These are phyloP conservation scores for Chionographis japonica DNA, from an alignment of 106 monocot species.

Conservation along the genomic window DNA sequence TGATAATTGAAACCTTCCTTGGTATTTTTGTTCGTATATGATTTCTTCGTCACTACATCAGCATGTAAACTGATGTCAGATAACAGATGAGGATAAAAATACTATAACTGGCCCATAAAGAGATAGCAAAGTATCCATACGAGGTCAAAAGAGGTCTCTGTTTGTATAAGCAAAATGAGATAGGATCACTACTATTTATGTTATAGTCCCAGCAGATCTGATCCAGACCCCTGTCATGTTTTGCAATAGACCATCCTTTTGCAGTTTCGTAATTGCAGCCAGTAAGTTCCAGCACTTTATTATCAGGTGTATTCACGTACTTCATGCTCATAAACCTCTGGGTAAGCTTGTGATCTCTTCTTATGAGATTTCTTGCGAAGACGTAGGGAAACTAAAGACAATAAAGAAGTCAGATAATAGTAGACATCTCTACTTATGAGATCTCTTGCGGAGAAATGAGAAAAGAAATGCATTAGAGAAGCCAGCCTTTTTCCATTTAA, in stretches of 20 bases:
- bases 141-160: slow-evolving; percentile 19
- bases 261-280: slow-evolving; percentile 49
- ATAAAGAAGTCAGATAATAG: slow-evolving; percentile 12
- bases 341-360: slow-evolving; percentile 1
- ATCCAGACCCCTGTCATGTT: slow-evolving; percentile 13
- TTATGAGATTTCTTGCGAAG: slow-evolving; percentile 16
- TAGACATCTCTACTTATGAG: neutral
- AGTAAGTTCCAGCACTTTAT: slow-evolving; percentile 27
- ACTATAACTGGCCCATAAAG: neutral
- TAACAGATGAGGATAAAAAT: neutral
- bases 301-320: slow-evolving; percentile 2
- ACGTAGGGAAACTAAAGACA: slow-evolving; percentile 39
- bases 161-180: slow-evolving; percentile 43
- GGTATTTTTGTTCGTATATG: slow-evolving; percentile 14
- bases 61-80: neutral
- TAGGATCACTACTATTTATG: slow-evolving; percentile 16
- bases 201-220: slow-evolving; percentile 56
- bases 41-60: slow-evolving; percentile 25
- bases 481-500: too few relatives aligned
- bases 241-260: slow-evolving; percentile 43
- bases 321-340: slow-evolving; percentile 10
- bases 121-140: slow-evolving; percentile 17
- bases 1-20: slow-evolving; percentile 39
- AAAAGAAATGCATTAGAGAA: too few relatives aligned
- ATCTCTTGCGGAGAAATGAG: too few relatives aligned